Percentiles rank a stretch among this genome's conserved stretches.
These are phyloP conservation scores for Vigna reflexopilosa DNA, from an alignment of 306 rosid species.

Conservation along the genomic window DNA sequence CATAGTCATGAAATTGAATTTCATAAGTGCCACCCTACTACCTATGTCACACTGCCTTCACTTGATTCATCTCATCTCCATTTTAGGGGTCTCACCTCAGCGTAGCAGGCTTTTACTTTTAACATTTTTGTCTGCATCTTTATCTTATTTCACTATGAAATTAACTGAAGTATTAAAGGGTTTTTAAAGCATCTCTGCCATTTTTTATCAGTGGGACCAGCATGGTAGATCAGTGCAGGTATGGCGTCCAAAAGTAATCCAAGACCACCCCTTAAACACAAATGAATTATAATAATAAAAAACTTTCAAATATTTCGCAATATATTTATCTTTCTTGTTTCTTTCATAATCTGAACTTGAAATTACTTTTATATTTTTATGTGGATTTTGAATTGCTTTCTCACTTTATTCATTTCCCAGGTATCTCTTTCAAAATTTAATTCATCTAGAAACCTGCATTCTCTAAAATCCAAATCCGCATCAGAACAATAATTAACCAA, in stretches of 20 bases:
- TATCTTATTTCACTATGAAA: neutral
- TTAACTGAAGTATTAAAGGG: neutral
- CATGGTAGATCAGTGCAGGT: neutral
- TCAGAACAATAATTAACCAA: neutral
- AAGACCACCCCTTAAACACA: neutral
- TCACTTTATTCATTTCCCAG: neutral
- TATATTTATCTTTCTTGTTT: no score
- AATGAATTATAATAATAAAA: neutral
- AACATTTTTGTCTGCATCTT: neutral
- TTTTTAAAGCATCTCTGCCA: neutral
- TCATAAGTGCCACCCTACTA: constrained; percentile 1
- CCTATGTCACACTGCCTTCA: neutral
- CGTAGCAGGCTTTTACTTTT: neutral
- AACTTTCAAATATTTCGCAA: neutral
- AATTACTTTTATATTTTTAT: neutral
- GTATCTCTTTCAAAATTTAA: neutral
- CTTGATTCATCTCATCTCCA: neutral
- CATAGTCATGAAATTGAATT: neutral
- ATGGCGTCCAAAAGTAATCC: neutral
- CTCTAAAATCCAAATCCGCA: neutral
- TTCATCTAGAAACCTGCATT: neutral
- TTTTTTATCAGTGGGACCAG: constrained; percentile 2
- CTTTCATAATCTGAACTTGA: neutral
- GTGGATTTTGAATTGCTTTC: neutral
- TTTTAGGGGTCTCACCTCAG: constrained; percentile 4